phyloP scores from a whole-genome alignment of 1,139 yeast species.

The Debaryomycetaceae sp. region DNA sequence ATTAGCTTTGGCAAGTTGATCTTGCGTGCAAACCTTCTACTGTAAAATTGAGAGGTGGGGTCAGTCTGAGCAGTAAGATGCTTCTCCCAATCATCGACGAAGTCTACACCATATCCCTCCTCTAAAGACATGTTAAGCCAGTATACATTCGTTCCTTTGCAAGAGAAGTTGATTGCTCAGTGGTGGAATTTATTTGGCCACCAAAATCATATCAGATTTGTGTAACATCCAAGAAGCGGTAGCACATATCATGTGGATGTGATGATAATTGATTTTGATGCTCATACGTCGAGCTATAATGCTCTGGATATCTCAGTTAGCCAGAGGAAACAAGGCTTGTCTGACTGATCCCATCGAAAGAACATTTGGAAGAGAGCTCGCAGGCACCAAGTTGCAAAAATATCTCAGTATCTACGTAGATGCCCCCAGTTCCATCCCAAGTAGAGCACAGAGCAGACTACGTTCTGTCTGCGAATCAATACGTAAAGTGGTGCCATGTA shows the following conservation, averaged over 20 bases:
- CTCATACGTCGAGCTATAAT: too few species aligned
- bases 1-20: constrained; percentile 58
- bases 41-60: constrained; percentile 53
- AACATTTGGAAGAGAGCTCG: too few species aligned
- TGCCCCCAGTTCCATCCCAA: too few species aligned
- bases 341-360: too few species aligned
- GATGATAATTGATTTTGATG: background rate
- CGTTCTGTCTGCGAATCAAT: too few species aligned
- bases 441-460: too few species aligned
- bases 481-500: too few species aligned
- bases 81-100: constrained; percentile 47
- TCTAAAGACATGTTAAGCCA: constrained; percentile 37
- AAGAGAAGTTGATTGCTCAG: too few species aligned
- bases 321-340: too few species aligned
- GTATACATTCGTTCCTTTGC: constrained; percentile 1
- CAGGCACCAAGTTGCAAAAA: too few species aligned
- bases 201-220: background rate
- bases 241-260: background rate
- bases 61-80: constrained; percentile 41
- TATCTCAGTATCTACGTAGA: too few species aligned
- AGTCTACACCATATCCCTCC: constrained; percentile 53
- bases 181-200: background rate
- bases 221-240: background rate
- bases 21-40: constrained; percentile 50
- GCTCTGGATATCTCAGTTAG: too few species aligned